Evolutionary conservation across 192 early-diverging fungal species (phyloP).

Genomic region (Coemansia sp.): DNA sequence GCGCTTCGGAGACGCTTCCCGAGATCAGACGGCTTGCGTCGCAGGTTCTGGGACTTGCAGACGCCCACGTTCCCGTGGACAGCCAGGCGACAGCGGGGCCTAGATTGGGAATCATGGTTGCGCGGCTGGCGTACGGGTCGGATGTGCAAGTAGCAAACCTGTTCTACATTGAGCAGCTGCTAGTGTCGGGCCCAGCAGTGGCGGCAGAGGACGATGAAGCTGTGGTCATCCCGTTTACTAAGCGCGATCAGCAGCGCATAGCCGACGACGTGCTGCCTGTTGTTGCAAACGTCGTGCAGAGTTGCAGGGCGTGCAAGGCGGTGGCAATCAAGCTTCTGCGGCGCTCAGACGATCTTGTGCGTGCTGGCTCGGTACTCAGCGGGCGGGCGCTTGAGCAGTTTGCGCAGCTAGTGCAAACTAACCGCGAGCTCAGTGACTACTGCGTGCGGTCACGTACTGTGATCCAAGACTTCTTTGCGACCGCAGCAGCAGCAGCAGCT

Average conservation of each 20-base stretch:
- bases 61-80: conserved; percentile 58
- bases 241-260: conserved; percentile 22
- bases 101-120: conserved; percentile 55
- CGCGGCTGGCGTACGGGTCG: conserved; percentile 62
- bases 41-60: conserved; percentile 66
- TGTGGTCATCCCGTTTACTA: conserved; percentile 3
- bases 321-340: conserved; percentile 65
- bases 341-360: conserved; percentile 60
- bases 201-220: neutral
- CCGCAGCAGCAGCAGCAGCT: neutral
- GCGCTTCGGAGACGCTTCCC: conserved; percentile 62
- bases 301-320: conserved; percentile 59
- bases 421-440: conserved; percentile 25
- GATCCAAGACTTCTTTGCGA: conserved; percentile 21
- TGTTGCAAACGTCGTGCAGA: conserved; percentile 30
- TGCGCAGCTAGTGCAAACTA: conserved; percentile 11
- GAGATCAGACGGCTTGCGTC: conserved; percentile 68
- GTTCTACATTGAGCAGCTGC: conserved; percentile 41
- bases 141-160: conserved; percentile 65
- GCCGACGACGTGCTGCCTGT: conserved; percentile 36
- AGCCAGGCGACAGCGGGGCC: conserved; percentile 53
- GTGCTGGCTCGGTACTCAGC: conserved; percentile 11
- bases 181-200: conserved; percentile 4
- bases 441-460: conserved; percentile 14
- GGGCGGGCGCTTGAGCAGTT: conserved; percentile 11